Conservation (phyloP, 73 alveolate genomes). For the Durusdinium trenchii region DNA sequence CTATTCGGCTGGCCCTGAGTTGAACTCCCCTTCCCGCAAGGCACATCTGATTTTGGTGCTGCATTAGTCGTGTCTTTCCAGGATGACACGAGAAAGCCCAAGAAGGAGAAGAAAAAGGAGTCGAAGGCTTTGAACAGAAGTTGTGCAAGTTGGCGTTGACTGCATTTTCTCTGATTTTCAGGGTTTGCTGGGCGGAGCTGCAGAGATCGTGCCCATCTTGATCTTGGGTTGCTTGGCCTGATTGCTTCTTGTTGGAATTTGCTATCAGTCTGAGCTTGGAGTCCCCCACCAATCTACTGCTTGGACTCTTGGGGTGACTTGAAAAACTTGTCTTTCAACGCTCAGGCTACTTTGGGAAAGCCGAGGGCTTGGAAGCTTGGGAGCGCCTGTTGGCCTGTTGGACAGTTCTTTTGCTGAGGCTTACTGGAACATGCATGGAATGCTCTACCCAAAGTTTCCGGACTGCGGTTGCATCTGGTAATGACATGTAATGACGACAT, state of each 20-base stretch:
- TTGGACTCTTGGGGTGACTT: not conserved
- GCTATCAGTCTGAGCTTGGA: not conserved
- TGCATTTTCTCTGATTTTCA: not conserved
- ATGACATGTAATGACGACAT: not conserved
- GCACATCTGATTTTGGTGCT: too few species aligned
- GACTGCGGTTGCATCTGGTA: not conserved
- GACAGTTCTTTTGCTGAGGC: not conserved
- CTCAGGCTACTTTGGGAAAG: conserved; percentile 64
- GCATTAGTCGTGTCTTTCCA: too few species aligned
- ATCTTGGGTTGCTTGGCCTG: conserved; percentile 30
- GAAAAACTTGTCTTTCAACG: not conserved
- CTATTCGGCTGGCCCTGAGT: too few species aligned
- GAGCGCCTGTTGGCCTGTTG: not conserved
- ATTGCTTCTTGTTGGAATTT: not conserved
- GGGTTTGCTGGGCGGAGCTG: conserved; percentile 91
- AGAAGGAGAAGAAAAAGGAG: conserved; percentile 48
- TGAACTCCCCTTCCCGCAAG: too few species aligned
- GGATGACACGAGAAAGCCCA: conserved; percentile 6
- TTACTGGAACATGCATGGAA: not conserved
- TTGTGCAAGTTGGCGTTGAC: not conserved
- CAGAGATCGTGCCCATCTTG: conserved; percentile 70
- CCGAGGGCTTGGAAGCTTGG: not conserved
- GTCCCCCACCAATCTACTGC: not conserved
- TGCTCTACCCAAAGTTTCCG: conserved; percentile 93
- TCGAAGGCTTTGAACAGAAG: not conserved